Evolutionary conservation across 371 early-diverging fungal genomes (phyloP), one percentile per base, ranked within the genome.

Genomic region (Nematocida homosporus): DNA sequence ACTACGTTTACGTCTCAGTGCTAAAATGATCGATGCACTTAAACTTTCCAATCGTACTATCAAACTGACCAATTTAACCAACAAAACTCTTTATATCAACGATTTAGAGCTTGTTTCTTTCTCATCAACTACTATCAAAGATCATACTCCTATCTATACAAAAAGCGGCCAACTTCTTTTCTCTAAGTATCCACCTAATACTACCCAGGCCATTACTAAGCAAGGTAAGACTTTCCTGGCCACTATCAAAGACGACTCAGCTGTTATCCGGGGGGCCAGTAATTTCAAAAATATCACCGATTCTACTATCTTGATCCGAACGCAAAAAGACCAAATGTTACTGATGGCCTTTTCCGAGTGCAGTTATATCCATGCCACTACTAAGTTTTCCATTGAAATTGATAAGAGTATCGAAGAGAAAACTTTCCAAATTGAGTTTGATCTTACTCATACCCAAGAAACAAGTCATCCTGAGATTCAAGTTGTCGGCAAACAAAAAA

Each of bases 231-330:
- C 38, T 6, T 72, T 18, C 63, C 18, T 72, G 10, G 60, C 20
- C 10, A 29, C 75, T 6, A 50, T 72, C 18, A 61, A 35, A 25
- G 48, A 72, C 29, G 29, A 50, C 1, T 38, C 60, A 10, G 75
- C 37, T 0, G 50, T 29, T 16, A 61, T 72, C n/a, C 6, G 50
- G 16, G 75, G 75, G 32, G 44, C 8, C 6, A 47, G 53, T 20
- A 72, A 59, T 34, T 72, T 72, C 52, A 72, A 72, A 51, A 72
- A 72, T 42, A 72, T 61, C n/a, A 72, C 75, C 18, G 63, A 72
- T 37, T 68, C 52, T 6, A 41, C 60, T 0, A 63, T 72, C 4
- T 18, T 38, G 27, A 48, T 72, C 13, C 20, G 50, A 10, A 38
- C 34, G 5, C 20, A 10, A 4, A 23, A 35, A 13, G 32, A 30